Base-by-base conservation (phyloP, 352 stramenopile genomes). In the Globisporangium middletonii region DNA sequence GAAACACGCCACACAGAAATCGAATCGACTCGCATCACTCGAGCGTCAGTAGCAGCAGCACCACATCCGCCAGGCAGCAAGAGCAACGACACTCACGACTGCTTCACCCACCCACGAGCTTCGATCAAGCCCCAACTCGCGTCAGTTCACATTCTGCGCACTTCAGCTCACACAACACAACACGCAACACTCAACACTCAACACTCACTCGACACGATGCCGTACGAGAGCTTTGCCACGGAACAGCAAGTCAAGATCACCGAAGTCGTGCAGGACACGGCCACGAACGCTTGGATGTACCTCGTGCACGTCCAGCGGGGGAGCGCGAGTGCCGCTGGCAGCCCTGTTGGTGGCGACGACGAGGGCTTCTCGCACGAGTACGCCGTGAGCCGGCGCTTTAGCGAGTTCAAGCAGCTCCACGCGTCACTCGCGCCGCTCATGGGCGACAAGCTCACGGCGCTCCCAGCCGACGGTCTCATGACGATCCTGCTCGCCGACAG, bases 351-450 rank as follows among this genome's bases (percentile, higher is more conserved):
- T 19, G 70, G 67, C 50, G 57, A 63, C 49, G 41, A 26, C 23
- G 57, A 69, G 12, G 73, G 73, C 50, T 83, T 83, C 61, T 63
- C 69, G 53, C 72, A 88, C 75, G 69, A 83, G 58, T 88, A 89
- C 67, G 58, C 76, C 12, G 79, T 89, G 54, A 77, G 68, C 50
- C 77, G 79, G 30, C 80, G 79, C 57, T 89, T 89, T 64, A 80
- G 73, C 50, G 79, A 89, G 56, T 89, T 89, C 60, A 89, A 89
- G 70, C 71, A 79, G 53, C 77, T 89, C 33, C 77, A 89, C 66
- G 62, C 68, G n/a, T 64, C 64, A 12, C 58, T 89, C 26, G 56
- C 67, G 48, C 71, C 75, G 8, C 60, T 88, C 54, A 86, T 89
- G 79, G 72, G 72, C 43, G 69, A 80, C 59, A 62, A 68, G 51